phyloP scores from a whole-genome alignment of 345 rosid genomes.

The Atalantia buxifolia region DNA sequence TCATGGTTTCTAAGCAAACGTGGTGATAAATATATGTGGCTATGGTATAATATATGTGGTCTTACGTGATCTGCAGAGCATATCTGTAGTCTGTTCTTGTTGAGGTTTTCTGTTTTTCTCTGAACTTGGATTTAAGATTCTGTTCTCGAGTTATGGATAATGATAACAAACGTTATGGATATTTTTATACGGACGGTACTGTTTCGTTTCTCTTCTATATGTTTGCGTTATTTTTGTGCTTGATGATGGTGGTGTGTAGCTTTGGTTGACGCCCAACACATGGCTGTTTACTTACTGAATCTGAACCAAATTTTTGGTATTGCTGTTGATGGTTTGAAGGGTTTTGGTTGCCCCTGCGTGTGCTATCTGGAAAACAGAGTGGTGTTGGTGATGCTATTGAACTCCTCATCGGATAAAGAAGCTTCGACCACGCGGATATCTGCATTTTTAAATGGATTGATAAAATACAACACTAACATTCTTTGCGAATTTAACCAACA shows the following conservation, averaged over 20 bases:
- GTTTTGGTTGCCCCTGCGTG: too few relatives aligned
- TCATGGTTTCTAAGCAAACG: slow-evolving; percentile 62
- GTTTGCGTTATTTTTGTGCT: background rate
- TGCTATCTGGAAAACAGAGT: too few relatives aligned
- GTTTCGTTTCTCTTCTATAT: background rate
- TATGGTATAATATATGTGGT: background rate
- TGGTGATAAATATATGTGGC: background rate
- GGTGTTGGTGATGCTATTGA: too few relatives aligned
- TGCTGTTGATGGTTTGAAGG: background rate
- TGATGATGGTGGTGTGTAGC: background rate
- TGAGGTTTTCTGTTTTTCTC: background rate
- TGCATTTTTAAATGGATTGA: too few relatives aligned
- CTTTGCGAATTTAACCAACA: background rate
- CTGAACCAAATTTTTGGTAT: background rate
- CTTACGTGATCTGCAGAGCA: background rate
- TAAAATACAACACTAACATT: background rate
- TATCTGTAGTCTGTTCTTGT: background rate
- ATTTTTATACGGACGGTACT: background rate
- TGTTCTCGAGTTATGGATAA: background rate
- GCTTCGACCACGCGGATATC: too few relatives aligned
- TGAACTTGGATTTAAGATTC: background rate
- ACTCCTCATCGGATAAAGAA: too few relatives aligned
- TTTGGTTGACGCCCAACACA: background rate
- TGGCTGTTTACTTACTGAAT: too few relatives aligned
- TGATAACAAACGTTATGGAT: background rate